Evolutionary conservation across 2,329 filamentous ascomycete species (phyloP).

Genomic region (Fusarium longipes): DNA sequence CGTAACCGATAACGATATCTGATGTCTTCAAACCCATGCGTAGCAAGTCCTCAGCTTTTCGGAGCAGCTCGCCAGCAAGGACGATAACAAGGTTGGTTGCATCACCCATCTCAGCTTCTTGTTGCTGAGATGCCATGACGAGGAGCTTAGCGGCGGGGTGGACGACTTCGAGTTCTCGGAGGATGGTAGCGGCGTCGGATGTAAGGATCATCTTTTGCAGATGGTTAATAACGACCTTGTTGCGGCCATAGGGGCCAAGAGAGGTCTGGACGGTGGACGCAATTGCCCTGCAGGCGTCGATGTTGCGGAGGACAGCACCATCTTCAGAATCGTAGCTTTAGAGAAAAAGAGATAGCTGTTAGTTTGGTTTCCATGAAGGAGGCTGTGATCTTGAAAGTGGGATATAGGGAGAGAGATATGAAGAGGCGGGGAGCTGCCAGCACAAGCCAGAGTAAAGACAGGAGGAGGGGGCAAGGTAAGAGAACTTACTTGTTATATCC

Average conservation of each 20-base stretch:
- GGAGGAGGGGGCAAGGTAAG: constrained; percentile 18
- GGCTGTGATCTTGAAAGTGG: constrained; percentile 4
- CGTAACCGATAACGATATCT: constrained; percentile 95
- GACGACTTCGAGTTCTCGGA: constrained; percentile 96
- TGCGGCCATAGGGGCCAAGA: constrained; percentile 94
- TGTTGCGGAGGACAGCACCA: constrained; percentile 97
- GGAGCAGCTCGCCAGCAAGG: constrained; percentile 91
- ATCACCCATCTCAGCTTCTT: constrained; percentile 99
- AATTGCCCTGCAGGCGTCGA: constrained; percentile 97
- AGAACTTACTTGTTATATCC: constrained; percentile 90
- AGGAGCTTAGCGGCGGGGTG: constrained; percentile 97
- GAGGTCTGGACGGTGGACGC: constrained; percentile 97
- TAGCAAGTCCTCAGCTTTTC: constrained; percentile 96
- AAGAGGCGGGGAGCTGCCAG: constrained; percentile 46
- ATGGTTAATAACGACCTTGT: constrained; percentile 99
- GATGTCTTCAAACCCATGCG: constrained; percentile 98
- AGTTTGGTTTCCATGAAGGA: not conserved
- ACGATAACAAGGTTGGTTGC: constrained; percentile 98
- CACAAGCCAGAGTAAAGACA: constrained; percentile 8
- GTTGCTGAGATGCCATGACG: constrained; percentile 99
- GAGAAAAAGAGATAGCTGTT: not conserved
- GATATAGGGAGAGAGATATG: constrained; percentile 26
- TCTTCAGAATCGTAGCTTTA: constrained; percentile 96
- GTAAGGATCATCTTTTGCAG: constrained; percentile 99
- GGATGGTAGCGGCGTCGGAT: constrained; percentile 95